phyloP scores from a whole-genome alignment of 1,284 basidiomycete genomes.

The Ceratobasidium sp. region DNA sequence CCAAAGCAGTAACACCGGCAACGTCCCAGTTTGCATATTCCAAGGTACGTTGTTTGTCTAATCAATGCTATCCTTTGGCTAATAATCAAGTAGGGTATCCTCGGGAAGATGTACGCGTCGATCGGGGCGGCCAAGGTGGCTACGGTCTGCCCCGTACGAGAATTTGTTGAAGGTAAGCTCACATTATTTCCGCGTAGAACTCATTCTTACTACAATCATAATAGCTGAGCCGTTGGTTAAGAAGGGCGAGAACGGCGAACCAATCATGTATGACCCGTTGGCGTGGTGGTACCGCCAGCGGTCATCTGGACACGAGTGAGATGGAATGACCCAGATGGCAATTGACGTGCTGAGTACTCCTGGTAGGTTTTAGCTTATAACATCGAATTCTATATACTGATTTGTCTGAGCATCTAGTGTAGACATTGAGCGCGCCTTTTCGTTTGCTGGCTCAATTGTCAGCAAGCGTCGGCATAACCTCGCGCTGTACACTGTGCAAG shows the following conservation, averaged over 20 bases:
- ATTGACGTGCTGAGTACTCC: slow-evolving; percentile 6
- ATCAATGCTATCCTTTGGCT: background rate
- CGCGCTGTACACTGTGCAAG: background rate
- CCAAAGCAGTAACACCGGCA: background rate
- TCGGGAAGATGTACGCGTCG: background rate
- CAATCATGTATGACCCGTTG: background rate
- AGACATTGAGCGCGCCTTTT: background rate
- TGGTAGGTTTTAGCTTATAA: background rate
- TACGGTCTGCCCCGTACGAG: background rate
- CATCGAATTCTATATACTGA: too few species aligned
- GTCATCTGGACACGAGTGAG: background rate
- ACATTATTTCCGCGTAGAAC: too few species aligned
- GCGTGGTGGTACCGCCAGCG: slow-evolving; percentile 17
- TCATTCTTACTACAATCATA: too few species aligned
- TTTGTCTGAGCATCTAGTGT: background rate
- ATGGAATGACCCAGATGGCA: slow-evolving; percentile 26
- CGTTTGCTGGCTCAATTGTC: background rate
- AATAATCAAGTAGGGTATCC: background rate
- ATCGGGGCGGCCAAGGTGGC: background rate
- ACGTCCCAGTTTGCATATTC: slow-evolving; percentile 6
- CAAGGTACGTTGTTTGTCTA: background rate
- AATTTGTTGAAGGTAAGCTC: slow-evolving; percentile 2
- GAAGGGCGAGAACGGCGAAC: background rate
- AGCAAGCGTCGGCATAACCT: background rate
- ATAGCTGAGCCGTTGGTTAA: background rate